Evolutionary conservation across 1,284 basidiomycete species (phyloP).

Genomic region (Cutaneotrichosporon sp.): DNA sequence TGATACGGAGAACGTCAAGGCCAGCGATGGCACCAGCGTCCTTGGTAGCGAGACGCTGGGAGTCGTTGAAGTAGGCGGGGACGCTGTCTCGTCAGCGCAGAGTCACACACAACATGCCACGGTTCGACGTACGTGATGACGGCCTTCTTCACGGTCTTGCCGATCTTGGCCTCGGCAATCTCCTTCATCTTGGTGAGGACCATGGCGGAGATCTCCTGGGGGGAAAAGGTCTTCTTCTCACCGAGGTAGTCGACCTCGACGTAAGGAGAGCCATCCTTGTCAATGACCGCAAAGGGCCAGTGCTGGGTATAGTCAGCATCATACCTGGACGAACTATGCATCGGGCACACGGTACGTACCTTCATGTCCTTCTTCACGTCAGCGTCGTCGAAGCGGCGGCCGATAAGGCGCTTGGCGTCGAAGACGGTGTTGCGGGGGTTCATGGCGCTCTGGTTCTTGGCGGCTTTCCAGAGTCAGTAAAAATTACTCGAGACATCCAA

Average conservation of each 20-base stretch:
- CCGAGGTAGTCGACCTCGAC: slow-evolving; percentile 58
- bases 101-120: slow-evolving; percentile 5
- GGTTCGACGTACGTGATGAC: slow-evolving; percentile 54
- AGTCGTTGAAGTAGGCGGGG: slow-evolving; percentile 67
- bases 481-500: not conserved
- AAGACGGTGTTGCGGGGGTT: slow-evolving; percentile 94
- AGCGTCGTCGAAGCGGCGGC: slow-evolving; percentile 78
- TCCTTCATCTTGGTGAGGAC: slow-evolving; percentile 98
- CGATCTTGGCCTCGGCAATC: slow-evolving; percentile 61
- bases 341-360: slow-evolving; percentile 47
- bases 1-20: slow-evolving; percentile 64
- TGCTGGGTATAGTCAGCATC: slow-evolving; percentile 50
- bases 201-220: slow-evolving; percentile 88
- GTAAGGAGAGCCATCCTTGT: slow-evolving; percentile 57
- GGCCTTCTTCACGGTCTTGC: slow-evolving; percentile 61
- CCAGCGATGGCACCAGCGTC: slow-evolving; percentile 60
- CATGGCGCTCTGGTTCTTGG: slow-evolving; percentile 97
- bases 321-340: slow-evolving; percentile 32
- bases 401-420: slow-evolving; percentile 95
- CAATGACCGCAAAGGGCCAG: slow-evolving; percentile 63
- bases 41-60: slow-evolving; percentile 62
- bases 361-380: slow-evolving; percentile 60
- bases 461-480: slow-evolving; percentile 54
- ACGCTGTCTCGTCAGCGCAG: slow-evolving; percentile 53
- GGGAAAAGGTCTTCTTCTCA: slow-evolving; percentile 59